Evolutionary conservation across 768 basidiomycete species (phyloP).

Genomic region (Brasilioporus rufonigricans): DNA sequence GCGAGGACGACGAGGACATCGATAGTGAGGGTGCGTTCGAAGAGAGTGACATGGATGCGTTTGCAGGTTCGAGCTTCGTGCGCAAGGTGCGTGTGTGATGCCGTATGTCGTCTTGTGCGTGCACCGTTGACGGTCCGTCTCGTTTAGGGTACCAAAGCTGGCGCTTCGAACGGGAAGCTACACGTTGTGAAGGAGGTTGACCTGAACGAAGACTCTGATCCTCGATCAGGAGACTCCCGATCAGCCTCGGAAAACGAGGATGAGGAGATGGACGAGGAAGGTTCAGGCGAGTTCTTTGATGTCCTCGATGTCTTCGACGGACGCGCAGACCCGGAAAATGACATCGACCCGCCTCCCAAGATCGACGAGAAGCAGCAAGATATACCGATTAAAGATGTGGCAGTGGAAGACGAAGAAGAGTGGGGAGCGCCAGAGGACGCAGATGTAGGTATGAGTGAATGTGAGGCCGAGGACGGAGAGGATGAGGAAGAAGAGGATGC

Average conservation of each 20-base stretch:
- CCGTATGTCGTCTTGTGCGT: background rate
- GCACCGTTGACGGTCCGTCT: background rate
- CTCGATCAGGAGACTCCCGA: conserved; percentile 21
- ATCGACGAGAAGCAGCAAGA: conserved; percentile 3
- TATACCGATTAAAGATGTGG: conserved; percentile 53
- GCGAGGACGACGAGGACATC: conserved; percentile 81
- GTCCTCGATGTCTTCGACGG: conserved; percentile 67
- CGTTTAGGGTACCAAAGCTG: conserved; percentile 24
- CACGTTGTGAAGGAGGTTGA: conserved; percentile 53
- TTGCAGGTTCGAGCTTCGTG: conserved; percentile 55
- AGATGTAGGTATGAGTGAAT: conserved; percentile 35
- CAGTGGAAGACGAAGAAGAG: conserved; percentile 41
- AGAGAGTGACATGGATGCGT: conserved; percentile 77
- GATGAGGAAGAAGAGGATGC: conserved; percentile 37
- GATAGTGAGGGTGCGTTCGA: conserved; percentile 84
- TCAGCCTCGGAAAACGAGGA: conserved; percentile 27
- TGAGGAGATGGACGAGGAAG: conserved; percentile 47
- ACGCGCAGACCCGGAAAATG: conserved; percentile 39
- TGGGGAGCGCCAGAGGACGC: conserved; percentile 14
- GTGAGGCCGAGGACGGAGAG: conserved; percentile 34
- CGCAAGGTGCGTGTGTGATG: conserved; percentile 19
- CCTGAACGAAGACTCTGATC: conserved; percentile 57
- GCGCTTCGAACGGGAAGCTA: conserved; percentile 22
- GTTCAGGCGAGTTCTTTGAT: conserved; percentile 59
- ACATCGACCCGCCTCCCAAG: conserved; percentile 10